Base-by-base conservation (phyloP, 768 basidiomycete species). In the Piloderma croceum region DNA sequence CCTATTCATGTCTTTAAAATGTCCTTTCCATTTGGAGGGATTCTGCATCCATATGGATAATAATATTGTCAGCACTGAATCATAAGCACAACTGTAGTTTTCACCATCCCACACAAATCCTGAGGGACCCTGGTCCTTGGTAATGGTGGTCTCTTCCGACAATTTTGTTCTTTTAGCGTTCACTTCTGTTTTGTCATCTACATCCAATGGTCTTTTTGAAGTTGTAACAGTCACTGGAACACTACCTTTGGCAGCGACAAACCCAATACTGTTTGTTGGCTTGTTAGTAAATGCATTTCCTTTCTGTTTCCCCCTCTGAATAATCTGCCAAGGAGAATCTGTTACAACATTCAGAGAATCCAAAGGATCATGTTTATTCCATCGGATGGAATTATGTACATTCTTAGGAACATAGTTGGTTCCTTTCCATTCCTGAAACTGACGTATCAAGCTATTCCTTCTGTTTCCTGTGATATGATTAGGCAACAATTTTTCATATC, bases 31-130 rank as follows among this genome's bases (percentile, higher is more conserved):
- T 6, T n/a, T 1, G 2, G 24, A 5, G 18, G 17, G 6, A 21
- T 44, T 34, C 18, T 37, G 25, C 18, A 18, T 15, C 57, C 52
- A 59, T 12, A 57, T 34, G 32, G 50, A 34, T 40, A 39, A 56
- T 5, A 63, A 33, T 4, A 53, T 38, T 1, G 51, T 42, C 20
- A 63, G 37, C 3, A 53, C 24, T 10, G 52, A n/a, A 38, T 64
- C 62, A 50, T 64, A 64, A 6, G 56, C 54, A 51, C 61, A 64
- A 29, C 61, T n/a, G n/a, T n/a, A n/a, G n/a, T n/a, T n/a, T n/a
- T n/a, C n/a, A n/a, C n/a, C n/a, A n/a, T n/a, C n/a, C 59, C 59
- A 60, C 22, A 18, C 25, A 31, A 46, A 40, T 15, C 51, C 52
- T 7, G 24, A 24, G 11, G 40, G 31, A 24, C 31, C 21, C 39